Conservation (phyloP, 2,329 filamentous ascomycete species). For the Podosphaera xanthii region DNA sequence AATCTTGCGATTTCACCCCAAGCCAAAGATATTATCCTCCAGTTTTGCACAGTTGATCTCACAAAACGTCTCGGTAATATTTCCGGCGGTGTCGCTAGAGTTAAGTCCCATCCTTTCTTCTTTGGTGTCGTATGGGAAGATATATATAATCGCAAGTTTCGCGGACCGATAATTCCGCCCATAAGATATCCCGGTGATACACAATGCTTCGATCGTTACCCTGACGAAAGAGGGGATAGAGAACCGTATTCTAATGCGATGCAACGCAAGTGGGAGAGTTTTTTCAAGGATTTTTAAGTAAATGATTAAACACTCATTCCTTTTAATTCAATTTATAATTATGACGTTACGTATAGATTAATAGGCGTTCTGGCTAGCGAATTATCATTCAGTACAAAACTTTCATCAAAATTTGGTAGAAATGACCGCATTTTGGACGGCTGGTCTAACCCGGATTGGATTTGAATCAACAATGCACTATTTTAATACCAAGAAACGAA, state of each 20-base stretch:
- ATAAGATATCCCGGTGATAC: slow-evolving; percentile 51
- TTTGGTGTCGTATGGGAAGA: slow-evolving; percentile 50
- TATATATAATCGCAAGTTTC: slow-evolving; percentile 36
- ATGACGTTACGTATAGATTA: too few relatives aligned
- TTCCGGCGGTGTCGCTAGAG: slow-evolving; percentile 44
- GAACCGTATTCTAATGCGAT: slow-evolving; percentile 49
- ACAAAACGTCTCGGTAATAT: slow-evolving; percentile 60
- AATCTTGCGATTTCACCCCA: slow-evolving; percentile 39
- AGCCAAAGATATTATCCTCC: slow-evolving; percentile 52
- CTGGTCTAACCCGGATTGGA: too few relatives aligned
- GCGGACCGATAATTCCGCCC: slow-evolving; percentile 55
- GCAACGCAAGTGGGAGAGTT: slow-evolving; percentile 42
- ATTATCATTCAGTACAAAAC: too few relatives aligned
- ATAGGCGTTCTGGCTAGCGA: too few relatives aligned
- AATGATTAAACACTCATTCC: background rate
- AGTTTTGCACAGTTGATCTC: slow-evolving; percentile 58
- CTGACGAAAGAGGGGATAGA: slow-evolving; percentile 45
- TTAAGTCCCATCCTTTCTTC: slow-evolving; percentile 62
- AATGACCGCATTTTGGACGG: too few relatives aligned
- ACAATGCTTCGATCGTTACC: slow-evolving; percentile 63
- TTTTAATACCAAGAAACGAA: too few relatives aligned
- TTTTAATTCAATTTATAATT: too few relatives aligned
- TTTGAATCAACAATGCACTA: too few relatives aligned
- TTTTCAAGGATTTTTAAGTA: slow-evolving; percentile 46
- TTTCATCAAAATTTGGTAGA: too few relatives aligned